Conservation (phyloP, 2,329 filamentous ascomycete genomes). For the Raffaelea arxii region DNA sequence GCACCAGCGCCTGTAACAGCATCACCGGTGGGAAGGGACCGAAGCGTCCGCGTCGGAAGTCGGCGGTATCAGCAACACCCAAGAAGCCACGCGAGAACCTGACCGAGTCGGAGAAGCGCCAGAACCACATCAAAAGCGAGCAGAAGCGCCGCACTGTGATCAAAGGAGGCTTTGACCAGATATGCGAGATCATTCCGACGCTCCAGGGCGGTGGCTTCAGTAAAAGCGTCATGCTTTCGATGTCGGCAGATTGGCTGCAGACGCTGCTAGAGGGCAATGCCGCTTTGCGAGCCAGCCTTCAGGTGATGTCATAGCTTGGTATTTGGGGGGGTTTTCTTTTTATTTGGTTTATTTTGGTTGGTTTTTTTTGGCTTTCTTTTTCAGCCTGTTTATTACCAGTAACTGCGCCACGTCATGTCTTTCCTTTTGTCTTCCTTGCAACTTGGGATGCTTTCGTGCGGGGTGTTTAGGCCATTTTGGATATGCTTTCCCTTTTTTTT, state of each 20-base stretch:
- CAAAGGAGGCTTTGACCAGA: slow-evolving; percentile 71
- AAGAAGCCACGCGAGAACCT: slow-evolving; percentile 60
- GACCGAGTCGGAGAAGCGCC: slow-evolving; percentile 69
- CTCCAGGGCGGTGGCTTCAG: slow-evolving; percentile 66
- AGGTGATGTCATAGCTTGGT: too few species aligned
- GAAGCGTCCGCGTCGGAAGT: not conserved
- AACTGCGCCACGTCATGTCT: too few species aligned
- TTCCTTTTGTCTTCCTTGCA: too few species aligned
- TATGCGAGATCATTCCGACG: slow-evolving; percentile 68
- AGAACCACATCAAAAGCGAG: slow-evolving; percentile 80
- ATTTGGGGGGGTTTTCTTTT: too few species aligned
- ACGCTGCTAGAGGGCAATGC: slow-evolving; percentile 61
- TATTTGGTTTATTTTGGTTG: not conserved
- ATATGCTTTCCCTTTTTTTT: too few species aligned
- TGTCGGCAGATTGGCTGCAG: slow-evolving; percentile 71
- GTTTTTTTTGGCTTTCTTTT: not conserved
- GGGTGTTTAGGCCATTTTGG: too few species aligned
- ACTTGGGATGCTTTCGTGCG: too few species aligned
- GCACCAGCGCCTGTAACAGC: not conserved
- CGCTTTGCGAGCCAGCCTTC: slow-evolving; percentile 39
- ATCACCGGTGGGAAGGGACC: not conserved
- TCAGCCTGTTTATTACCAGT: not conserved
- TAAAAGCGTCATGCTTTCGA: slow-evolving; percentile 69
- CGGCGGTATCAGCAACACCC: not conserved
- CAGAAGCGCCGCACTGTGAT: slow-evolving; percentile 78